Conservation (phyloP, 2,329 filamentous ascomycete genomes). For the Aspergillus sp. region DNA sequence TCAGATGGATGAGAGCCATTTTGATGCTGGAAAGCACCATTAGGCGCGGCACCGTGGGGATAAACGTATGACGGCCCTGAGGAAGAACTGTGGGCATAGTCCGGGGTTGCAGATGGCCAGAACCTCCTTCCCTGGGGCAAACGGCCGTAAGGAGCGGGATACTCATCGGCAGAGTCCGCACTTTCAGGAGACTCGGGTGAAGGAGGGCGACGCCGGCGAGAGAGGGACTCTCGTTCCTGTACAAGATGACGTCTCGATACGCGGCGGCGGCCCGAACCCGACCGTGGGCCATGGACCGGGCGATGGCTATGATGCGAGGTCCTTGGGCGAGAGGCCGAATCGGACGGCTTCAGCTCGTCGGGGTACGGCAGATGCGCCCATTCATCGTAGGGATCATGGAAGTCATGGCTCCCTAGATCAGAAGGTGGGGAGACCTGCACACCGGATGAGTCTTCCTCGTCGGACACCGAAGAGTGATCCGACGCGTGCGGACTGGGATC, state of each 20-base stretch:
- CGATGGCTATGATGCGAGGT: slow-evolving; percentile 33
- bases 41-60: slow-evolving; percentile 17
- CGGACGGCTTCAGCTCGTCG: slow-evolving; percentile 39
- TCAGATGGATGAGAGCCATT: slow-evolving; percentile 21
- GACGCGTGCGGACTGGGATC: slow-evolving; percentile 30
- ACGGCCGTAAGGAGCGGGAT: slow-evolving; percentile 39
- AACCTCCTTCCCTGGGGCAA: slow-evolving; percentile 23
- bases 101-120: slow-evolving; percentile 22
- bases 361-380: slow-evolving; percentile 35
- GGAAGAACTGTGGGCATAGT: slow-evolving; percentile 33
- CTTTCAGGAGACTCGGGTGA: slow-evolving; percentile 50
- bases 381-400: slow-evolving; percentile 28
- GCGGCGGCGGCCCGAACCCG: slow-evolving; percentile 29
- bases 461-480: slow-evolving; percentile 30
- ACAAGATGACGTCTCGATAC: slow-evolving; percentile 27
- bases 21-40: slow-evolving; percentile 18
- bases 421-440: slow-evolving; percentile 36
- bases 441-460: slow-evolving; percentile 38
- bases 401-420: slow-evolving; percentile 31
- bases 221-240: slow-evolving; percentile 27
- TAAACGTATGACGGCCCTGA: slow-evolving; percentile 32
- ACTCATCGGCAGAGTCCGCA: slow-evolving; percentile 58
- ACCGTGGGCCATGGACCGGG: slow-evolving; percentile 27
- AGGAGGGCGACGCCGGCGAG: slow-evolving; percentile 35
- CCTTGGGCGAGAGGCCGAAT: slow-evolving; percentile 37